Base-by-base conservation (phyloP, 129 eudicot species). In the Erigeron canadensis region DNA sequence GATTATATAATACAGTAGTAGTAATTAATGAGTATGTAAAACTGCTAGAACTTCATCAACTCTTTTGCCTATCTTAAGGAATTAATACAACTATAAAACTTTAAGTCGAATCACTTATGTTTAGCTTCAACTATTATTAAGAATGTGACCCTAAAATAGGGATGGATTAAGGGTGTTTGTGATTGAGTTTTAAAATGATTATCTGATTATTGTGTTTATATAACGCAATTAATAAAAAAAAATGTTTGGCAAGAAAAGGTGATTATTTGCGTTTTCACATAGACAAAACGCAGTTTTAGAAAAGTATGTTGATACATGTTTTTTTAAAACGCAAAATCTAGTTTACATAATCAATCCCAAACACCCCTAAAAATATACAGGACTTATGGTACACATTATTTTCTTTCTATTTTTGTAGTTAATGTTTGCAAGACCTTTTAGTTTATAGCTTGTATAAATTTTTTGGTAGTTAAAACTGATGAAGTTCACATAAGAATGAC, bases 141-240 rank as follows among this genome's bases (percentile, higher is more conserved):
- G 16, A 16, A 16, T 22, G 10, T 69, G 74, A 38, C 53, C 48
- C 63, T 53, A 50, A 53, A 53, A 8, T 50, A 50, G 46, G 60
- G 47, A 16, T 23, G 47, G 45, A 68, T 16, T n/a, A n/a, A n/a
- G n/a, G n/a, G n/a, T n/a, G n/a, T n/a, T n/a, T n/a, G n/a, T n/a
- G n/a, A n/a, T n/a, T n/a, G n/a, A n/a, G n/a, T n/a, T n/a, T n/a
- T n/a, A n/a, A n/a, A n/a, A n/a, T n/a, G n/a, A n/a, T n/a, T n/a
- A n/a, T n/a, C n/a, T n/a, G n/a, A n/a, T n/a, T n/a, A n/a, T n/a
- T n/a, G n/a, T n/a, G n/a, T n/a, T n/a, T n/a, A n/a, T n/a, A n/a
- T n/a, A n/a, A n/a, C n/a, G n/a, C n/a, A n/a, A n/a, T n/a, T n/a
- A n/a, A n/a, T n/a, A n/a, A n/a, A n/a, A n/a, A n/a, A n/a, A n/a